Evolutionary conservation across 768 basidiomycete genomes (phyloP), one percentile per base, ranked within the genome.

Genomic region (Lentinus tigrinus): DNA sequence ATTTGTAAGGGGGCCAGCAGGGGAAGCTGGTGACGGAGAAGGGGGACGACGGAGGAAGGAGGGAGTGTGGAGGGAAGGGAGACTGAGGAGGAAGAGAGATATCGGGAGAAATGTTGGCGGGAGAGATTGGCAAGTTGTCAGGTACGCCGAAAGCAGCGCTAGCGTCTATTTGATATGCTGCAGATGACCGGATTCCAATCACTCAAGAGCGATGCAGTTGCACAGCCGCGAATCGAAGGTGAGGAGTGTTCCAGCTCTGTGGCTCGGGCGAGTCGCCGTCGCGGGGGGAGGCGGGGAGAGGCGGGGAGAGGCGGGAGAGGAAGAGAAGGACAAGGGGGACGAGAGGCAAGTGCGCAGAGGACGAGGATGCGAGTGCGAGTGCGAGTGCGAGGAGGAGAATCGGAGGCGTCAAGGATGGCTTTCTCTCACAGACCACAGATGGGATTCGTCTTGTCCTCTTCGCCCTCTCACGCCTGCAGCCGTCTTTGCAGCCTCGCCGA

Each of bases 281-380:
- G 43, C 19, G 21, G 10, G 2, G 47, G 37, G 26, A n/a, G 47
- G 17, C 27, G 34, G 14, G 26, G 24, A 47, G 43, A 39, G 34
- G 47, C 50, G 58, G 56, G 47, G 46, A 54, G 60, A 60, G 62
- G 47, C 58, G 60, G 65, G 65, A 63, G 61, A n/a, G 3, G 56
- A 58, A 66, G 65, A 65, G 67, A 67, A 70, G 63, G 72, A 72
- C 68, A 36, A 61, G 55, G 63, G 63, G 63, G 46, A 46, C 14
- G 21, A n/a, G n/a, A n/a, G n/a, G n/a, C n/a, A n/a, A n/a, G n/a
- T n/a, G n/a, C n/a, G n/a, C n/a, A n/a, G n/a, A n/a, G n/a, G n/a
- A n/a, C n/a, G n/a, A n/a, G n/a, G n/a, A n/a, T n/a, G n/a, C n/a
- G n/a, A n/a, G n/a, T n/a, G n/a, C 3, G 53, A 47, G 36, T 7